Evolutionary conservation across 2,329 filamentous ascomycete species (phyloP), one percentile per base, ranked within the genome.

Genomic region (Diaporthe vexans): DNA sequence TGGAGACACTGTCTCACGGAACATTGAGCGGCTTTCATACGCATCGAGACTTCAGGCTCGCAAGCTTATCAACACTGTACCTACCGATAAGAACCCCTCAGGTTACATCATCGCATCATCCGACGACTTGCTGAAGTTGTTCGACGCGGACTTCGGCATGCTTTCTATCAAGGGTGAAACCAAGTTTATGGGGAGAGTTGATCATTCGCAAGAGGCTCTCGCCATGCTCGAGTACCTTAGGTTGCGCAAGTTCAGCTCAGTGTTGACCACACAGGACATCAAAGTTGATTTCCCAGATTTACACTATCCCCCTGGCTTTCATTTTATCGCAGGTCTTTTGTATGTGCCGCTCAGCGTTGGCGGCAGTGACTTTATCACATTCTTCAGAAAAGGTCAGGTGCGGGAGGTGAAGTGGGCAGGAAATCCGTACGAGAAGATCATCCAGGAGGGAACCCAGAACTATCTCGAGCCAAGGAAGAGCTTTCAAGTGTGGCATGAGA

Each of bases 51-150:
- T 98, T 0, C 94, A 97, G 78, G 94, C 95, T 7, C 90, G 95
- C 33, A 97, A 97, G 80, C 88, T 97, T 21, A 97, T 97, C 81
- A 97, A 96, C 77, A 96, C 94, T 0, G 91, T 93, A 0, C 93
- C 95, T 0, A 94, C 94, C 0, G 90, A 95, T 76, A 90, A 91
- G 72, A 97, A 96, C 70, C 94, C 95, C 0, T 94, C 94, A 0
- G 95, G 95, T 0, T 97, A 97, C 80, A 97, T 98, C 63, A 93
- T 97, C 73, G 95, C 95, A 0, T 97, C 94, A 0, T 97, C 94
- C 0, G 94, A 97, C 71, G 95, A 98, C 78, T 83, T 98, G 0
- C 82, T 98, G 5, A 94, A 91, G 78, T 86, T 98, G 0, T 97
- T 98, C 76, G 92, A 97, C 79, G 95, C 95, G 0, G 95, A 98